These are phyloP conservation scores for Rosa lucieae DNA, from an alignment of 306 rosid genomes.

Conservation along the genomic window DNA sequence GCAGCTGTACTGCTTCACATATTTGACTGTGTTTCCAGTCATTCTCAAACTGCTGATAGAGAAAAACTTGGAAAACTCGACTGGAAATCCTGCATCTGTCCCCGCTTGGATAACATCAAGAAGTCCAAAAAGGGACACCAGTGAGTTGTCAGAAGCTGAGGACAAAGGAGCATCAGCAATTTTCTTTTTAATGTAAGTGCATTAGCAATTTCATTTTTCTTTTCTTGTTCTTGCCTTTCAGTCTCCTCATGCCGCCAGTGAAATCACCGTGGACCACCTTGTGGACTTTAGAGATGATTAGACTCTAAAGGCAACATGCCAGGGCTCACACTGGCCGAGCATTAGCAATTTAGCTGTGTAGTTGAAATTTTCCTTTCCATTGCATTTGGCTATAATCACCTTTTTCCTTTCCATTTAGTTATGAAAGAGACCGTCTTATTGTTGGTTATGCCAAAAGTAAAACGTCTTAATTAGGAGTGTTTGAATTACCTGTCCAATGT, in stretches of 20 bases:
- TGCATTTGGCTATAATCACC: too few species aligned
- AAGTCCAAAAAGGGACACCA: constrained; percentile 38
- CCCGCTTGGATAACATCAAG: constrained; percentile 48
- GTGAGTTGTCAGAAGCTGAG: constrained; percentile 17
- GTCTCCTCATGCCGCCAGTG: background rate
- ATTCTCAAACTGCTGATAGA: constrained; percentile 36
- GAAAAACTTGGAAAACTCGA: constrained; percentile 41
- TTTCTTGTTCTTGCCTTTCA: background rate
- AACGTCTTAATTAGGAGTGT: too few species aligned
- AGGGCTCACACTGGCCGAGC: too few species aligned
- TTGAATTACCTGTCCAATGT: too few species aligned
- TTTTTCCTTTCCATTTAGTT: too few species aligned
- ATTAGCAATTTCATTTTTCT: background rate
- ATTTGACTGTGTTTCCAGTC: constrained; percentile 59
- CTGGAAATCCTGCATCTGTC: constrained; percentile 76
- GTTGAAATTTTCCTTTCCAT: too few species aligned
- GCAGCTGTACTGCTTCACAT: constrained; percentile 87
- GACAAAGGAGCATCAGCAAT: constrained; percentile 11
- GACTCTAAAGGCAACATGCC: too few species aligned
- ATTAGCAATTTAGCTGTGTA: too few species aligned
- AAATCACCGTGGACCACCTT: background rate
- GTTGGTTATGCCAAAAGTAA: too few species aligned
- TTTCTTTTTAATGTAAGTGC: background rate
- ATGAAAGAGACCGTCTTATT: too few species aligned
- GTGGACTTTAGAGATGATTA: background rate